Percentiles rank a stretch among this genome's conserved stretches.
Evolutionary conservation across 345 rosid genomes (phyloP).

Genomic region (Iberis pinnata): DNA sequence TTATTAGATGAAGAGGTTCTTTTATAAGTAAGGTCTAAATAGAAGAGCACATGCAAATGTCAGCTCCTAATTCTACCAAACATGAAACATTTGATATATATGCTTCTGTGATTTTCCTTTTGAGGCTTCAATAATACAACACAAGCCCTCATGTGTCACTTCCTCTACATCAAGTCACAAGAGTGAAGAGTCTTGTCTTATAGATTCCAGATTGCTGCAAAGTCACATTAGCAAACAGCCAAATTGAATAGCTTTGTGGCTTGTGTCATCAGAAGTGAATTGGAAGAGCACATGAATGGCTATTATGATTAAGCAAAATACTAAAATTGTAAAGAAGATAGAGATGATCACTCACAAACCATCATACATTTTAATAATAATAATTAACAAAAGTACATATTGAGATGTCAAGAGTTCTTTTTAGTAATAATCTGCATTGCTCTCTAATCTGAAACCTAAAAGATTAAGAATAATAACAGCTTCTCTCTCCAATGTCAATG

Average conservation of each 20-base stretch:
- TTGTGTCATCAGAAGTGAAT: conserved; percentile 25
- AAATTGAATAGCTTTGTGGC: conserved; percentile 18
- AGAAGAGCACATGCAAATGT: conserved; percentile 32
- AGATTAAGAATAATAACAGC: conserved; percentile 25
- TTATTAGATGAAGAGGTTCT: conserved; percentile 9
- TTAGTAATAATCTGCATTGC: conserved; percentile 21
- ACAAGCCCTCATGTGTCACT: conserved; percentile 22
- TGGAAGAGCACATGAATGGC: conserved; percentile 15
- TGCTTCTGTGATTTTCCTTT: conserved; percentile 22
- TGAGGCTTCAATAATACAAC: conserved; percentile 23
- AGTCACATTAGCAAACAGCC: conserved; percentile 33
- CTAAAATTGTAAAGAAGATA: too few species aligned
- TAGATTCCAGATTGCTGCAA: conserved; percentile 30
- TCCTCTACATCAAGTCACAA: conserved; percentile 25
- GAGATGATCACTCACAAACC: background rate
- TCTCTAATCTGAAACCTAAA: conserved; percentile 28
- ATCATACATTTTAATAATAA: conserved; percentile 26
- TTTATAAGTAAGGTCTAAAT: conserved; percentile 19
- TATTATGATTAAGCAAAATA: too few species aligned
- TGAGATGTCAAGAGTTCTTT: conserved; percentile 23
- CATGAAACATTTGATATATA: conserved; percentile 21
- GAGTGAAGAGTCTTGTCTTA: conserved; percentile 25
- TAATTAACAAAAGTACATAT: conserved; percentile 32
- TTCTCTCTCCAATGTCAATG: conserved; percentile 25
- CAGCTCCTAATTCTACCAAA: conserved; percentile 32